phyloP scores from a whole-genome alignment of 176 grass and related monocot genomes.

The Elaeis guineensis region DNA sequence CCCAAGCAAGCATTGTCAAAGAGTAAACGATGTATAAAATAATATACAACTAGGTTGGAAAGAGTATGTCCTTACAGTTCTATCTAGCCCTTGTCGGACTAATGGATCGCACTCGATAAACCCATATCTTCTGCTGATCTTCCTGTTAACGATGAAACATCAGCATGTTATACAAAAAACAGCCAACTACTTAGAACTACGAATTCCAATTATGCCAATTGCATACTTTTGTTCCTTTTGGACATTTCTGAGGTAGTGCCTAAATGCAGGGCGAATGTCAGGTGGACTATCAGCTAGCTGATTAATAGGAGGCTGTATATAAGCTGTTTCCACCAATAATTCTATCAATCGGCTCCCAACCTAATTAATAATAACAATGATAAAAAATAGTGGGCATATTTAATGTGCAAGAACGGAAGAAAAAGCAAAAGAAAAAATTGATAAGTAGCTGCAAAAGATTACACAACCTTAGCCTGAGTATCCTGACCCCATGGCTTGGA shows the following conservation, averaged over 20 bases:
- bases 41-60: no score
- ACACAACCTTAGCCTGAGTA: slow-evolving; percentile 67
- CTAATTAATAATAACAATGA: slow-evolving; percentile 25
- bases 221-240: slow-evolving; percentile 53
- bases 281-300: slow-evolving; percentile 73
- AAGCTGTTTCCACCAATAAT: slow-evolving; percentile 74
- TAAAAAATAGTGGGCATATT: background rate
- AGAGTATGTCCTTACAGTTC: slow-evolving; percentile 47
- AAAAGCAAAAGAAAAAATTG: no score
- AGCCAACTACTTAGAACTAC: no score
- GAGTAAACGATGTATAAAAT: slow-evolving; percentile 6
- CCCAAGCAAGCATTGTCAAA: background rate
- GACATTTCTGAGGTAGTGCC: slow-evolving; percentile 46
- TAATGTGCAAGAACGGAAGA: no score
- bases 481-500: slow-evolving; percentile 90
- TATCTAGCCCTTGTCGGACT: slow-evolving; percentile 79
- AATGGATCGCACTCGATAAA: slow-evolving; percentile 94
- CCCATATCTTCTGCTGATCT: slow-evolving; percentile 55
- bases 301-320: slow-evolving; percentile 82
- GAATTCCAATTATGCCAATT: no score
- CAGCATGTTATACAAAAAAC: slow-evolving; percentile 5
- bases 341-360: slow-evolving; percentile 96
- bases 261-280: slow-evolving; percentile 92
- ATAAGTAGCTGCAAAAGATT: background rate
- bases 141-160: slow-evolving; percentile 41